These are phyloP conservation scores for Karstenula rhodostoma DNA, from an alignment of 2,329 filamentous ascomycete genomes.

Conservation along the genomic window DNA sequence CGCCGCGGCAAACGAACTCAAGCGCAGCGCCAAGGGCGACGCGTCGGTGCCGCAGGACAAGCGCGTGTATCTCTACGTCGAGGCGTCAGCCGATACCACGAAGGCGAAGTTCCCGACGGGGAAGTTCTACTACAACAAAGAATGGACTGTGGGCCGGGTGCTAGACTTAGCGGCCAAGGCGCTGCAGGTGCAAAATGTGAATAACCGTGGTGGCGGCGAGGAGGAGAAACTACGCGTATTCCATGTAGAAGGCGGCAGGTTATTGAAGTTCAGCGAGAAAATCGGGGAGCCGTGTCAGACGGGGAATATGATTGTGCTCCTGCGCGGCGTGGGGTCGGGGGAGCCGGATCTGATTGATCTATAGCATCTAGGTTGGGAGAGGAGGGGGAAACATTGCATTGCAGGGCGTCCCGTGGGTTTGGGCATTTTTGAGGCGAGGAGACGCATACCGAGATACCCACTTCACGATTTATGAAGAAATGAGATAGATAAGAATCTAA, in stretches of 20 bases:
- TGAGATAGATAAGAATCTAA: not conserved
- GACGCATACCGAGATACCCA: constrained; percentile 13
- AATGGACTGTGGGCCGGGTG: constrained; percentile 89
- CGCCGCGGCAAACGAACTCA: constrained; percentile 77
- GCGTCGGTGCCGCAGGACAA: constrained; percentile 81
- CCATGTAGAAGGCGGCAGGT: constrained; percentile 86
- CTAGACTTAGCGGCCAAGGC: constrained; percentile 79
- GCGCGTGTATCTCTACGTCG: constrained; percentile 88
- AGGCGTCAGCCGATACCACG: constrained; percentile 87
- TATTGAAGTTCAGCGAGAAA: constrained; percentile 90
- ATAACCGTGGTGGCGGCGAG: constrained; percentile 79
- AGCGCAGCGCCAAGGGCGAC: constrained; percentile 90
- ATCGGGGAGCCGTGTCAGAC: constrained; percentile 75
- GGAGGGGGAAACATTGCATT: constrained; percentile 3
- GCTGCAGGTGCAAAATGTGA: constrained; percentile 82
- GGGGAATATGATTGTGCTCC: constrained; percentile 88
- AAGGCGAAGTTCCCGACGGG: constrained; percentile 79
- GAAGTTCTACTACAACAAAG: constrained; percentile 61
- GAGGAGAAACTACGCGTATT: constrained; percentile 85
- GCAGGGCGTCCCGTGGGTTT: not conserved
- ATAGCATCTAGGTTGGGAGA: constrained; percentile 20
- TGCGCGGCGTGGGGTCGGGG: constrained; percentile 86
- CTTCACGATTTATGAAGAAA: constrained; percentile 7
- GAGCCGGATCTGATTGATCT: constrained; percentile 73
- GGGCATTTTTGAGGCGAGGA: not conserved